phyloP scores from a whole-genome alignment of 2,329 filamentous ascomycete species.

The Trichoderma sp. region DNA sequence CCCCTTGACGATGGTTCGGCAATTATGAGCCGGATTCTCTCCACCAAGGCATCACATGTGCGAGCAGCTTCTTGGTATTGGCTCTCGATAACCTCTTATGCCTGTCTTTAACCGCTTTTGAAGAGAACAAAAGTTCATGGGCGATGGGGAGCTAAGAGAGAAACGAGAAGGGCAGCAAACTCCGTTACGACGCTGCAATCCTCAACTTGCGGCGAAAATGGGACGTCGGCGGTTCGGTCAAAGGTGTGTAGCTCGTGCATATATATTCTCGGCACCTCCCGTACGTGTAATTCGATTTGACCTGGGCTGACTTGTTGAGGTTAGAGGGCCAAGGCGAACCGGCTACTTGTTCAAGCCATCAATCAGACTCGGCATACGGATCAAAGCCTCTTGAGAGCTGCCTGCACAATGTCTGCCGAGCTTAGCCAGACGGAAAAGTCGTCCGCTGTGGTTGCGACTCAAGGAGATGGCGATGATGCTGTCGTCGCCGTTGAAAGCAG shows the following conservation, averaged over 20 bases:
- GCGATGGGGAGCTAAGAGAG: neutral
- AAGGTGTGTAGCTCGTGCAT: neutral
- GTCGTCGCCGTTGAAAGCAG: conserved; percentile 8
- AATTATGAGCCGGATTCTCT: conserved; percentile 10
- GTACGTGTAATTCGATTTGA: neutral
- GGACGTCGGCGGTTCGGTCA: neutral
- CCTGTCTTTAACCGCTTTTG: neutral
- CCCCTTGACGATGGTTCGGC: neutral
- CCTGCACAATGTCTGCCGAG: neutral
- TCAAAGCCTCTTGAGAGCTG: neutral
- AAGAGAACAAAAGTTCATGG: conserved; percentile 2
- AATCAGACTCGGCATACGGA: neutral
- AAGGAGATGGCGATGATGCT: neutral
- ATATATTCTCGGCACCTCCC: conserved; percentile 6
- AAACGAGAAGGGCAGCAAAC: neutral
- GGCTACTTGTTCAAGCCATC: neutral
- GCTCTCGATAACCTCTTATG: neutral
- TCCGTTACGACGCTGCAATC: neutral
- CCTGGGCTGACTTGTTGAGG: neutral
- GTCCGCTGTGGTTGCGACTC: neutral
- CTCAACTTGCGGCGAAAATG: neutral
- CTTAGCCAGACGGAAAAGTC: neutral
- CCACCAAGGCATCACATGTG: conserved; percentile 18
- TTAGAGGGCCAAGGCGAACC: neutral
- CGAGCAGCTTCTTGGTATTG: conserved; percentile 6